Evolutionary conservation across 768 basidiomycete species (phyloP).

Genomic region (Boletus coccyginus): DNA sequence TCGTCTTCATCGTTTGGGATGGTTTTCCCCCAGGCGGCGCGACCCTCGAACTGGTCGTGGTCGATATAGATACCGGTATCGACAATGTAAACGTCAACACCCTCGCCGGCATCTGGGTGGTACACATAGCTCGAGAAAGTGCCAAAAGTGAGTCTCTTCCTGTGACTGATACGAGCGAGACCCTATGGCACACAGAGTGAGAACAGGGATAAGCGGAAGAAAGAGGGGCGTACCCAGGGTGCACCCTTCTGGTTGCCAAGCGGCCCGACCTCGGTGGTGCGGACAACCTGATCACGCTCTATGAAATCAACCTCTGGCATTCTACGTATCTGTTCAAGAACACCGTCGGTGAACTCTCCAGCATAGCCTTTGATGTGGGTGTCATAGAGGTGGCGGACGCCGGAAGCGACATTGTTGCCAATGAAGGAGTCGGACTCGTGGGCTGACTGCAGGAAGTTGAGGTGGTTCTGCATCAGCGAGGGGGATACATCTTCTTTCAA

Average conservation of each 20-base stretch:
- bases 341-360: constrained; percentile 67
- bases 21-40: constrained; percentile 92
- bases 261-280: constrained; percentile 40
- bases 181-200: constrained; percentile 52
- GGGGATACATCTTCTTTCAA: constrained; percentile 68
- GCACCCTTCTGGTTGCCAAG: constrained; percentile 56
- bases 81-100: constrained; percentile 88
- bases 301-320: constrained; percentile 91
- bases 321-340: constrained; percentile 72
- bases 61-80: constrained; percentile 88
- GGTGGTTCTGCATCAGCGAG: constrained; percentile 65
- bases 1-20: constrained; percentile 85
- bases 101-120: constrained; percentile 72
- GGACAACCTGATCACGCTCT: constrained; percentile 93
- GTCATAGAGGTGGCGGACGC: constrained; percentile 75
- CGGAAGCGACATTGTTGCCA: constrained; percentile 43
- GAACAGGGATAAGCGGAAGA: not conserved
- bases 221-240: constrained; percentile 67
- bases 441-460: constrained; percentile 70
- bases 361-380: constrained; percentile 75
- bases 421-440: constrained; percentile 54
- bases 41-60: constrained; percentile 86
- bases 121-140: constrained; percentile 87
- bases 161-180: constrained; percentile 92
- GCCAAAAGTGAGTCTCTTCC: constrained; percentile 64